Base-by-base conservation (phyloP, 257 asterid species). In the Anisodus tanguticus region DNA sequence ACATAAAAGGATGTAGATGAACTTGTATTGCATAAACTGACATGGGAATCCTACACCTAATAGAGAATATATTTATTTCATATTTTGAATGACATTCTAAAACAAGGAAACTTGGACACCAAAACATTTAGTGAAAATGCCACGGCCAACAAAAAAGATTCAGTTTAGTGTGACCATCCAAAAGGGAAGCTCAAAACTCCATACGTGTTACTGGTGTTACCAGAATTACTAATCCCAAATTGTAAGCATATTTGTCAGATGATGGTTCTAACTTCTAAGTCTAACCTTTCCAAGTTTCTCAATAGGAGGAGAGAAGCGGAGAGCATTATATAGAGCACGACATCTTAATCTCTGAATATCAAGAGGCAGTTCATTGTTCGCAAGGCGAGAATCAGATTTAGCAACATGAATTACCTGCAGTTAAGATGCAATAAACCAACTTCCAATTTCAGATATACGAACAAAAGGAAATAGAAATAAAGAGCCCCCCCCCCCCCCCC, bases 331-430 rank as follows among this genome's bases (percentile, higher is more conserved):
- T n/a, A 94, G 84, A 87, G 93, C 97, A 84, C 99, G 99, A 16
- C 99, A 96, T 90, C 98, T 91, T 91, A 96, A 91, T 88, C 98
- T 91, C 90, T 96, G 99, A 87, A 96, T 90, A 89, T 96, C 97
- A 84, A 96, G 91, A 86, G 99, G 98, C 79, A 94, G 91, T 87
- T 93, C 97, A 86, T 94, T 96, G 94, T 94, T 96, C 83, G 99
- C 98, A 87, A 96, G 97, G 87, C 99, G 90, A 81, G 98, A 92
- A 86, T 96, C 99, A 8, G 99, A 92, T 90, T 94, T 96, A 53
- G 95, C 97, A 68, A 96, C 98, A 86, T 96, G 99, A 85, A 96
- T 88, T 63, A 96, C 94, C 98, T 96, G 91, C 83, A 89, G 55
- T 80, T 62, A 84, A 86, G 72, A 88, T 19, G 66, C 58, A 59